These are phyloP conservation scores for Metarhizium album DNA, from an alignment of 2,329 filamentous ascomycete species.

Conservation along the genomic window DNA sequence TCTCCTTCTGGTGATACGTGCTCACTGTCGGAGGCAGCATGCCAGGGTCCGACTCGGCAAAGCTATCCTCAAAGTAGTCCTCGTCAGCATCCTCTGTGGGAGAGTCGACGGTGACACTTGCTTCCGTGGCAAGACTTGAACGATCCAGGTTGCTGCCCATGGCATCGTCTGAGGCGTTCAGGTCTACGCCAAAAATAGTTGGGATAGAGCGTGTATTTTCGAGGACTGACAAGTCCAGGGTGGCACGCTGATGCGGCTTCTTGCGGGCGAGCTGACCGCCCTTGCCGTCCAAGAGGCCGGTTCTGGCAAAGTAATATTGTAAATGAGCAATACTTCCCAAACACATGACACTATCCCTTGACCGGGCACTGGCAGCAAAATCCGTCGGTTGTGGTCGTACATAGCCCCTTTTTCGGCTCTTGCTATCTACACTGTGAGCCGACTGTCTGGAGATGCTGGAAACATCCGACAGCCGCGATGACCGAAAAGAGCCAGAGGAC, in stretches of 20 bases:
- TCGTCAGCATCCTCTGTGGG: conserved; percentile 31
- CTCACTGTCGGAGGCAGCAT: conserved; percentile 96
- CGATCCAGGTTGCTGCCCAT: conserved; percentile 49
- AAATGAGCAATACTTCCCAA: conserved; percentile 93
- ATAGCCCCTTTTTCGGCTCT: conserved; percentile 60
- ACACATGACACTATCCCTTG: conserved; percentile 90
- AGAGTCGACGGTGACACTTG: conserved; percentile 33
- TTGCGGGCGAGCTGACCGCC: conserved; percentile 74
- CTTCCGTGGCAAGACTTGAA: conserved; percentile 26
- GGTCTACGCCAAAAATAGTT: conserved; percentile 34
- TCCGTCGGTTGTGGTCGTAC: conserved; percentile 78
- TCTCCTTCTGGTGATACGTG: conserved; percentile 82
- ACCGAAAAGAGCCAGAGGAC: conserved; percentile 49
- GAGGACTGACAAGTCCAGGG: conserved; percentile 46
- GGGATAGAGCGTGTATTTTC: conserved; percentile 24
- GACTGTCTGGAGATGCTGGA: conserved; percentile 32
- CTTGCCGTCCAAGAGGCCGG: conserved; percentile 86
- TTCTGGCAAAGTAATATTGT: conserved; percentile 96
- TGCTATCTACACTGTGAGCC: conserved; percentile 31
- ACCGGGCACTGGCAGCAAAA: conserved; percentile 82
- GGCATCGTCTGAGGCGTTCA: conserved; percentile 50
- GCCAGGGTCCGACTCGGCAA: conserved; percentile 55
- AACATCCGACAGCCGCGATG: conserved; percentile 34
- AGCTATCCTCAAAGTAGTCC: conserved; percentile 44
- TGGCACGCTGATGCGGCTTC: conserved; percentile 48